Percentiles rank a stretch among this genome's conserved stretches.
These are phyloP conservation scores for Pythium utonaiense DNA, from an alignment of 352 stramenopile species.

Conservation along the genomic window DNA sequence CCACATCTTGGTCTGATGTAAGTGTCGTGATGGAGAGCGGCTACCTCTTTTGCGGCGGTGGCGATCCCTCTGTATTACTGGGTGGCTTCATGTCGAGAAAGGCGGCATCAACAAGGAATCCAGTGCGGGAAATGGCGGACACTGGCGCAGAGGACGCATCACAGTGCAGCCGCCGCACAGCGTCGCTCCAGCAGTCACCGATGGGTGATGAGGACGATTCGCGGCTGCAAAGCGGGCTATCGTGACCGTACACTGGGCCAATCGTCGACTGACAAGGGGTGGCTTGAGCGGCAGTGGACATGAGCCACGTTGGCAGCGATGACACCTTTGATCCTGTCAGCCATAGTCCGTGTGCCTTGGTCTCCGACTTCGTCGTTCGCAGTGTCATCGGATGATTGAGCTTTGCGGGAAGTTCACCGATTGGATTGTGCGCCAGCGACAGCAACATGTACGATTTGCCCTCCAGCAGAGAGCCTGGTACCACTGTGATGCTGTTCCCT, in stretches of 20 bases:
- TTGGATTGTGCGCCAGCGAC: conserved; percentile 12
- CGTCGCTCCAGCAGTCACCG: neutral
- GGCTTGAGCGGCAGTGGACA: neutral
- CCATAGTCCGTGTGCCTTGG: conserved; percentile 1
- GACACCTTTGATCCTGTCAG: neutral
- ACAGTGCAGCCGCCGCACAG: neutral
- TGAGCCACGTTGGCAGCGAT: conserved; percentile 1
- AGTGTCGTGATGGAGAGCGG: too few relatives aligned
- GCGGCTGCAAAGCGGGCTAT: neutral
- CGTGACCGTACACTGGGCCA: neutral
- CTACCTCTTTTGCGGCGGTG: too few relatives aligned
- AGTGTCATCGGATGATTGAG: neutral
- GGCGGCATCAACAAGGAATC: neutral
- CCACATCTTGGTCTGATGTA: too few relatives aligned
- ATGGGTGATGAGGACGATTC: neutral
- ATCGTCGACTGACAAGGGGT: neutral
- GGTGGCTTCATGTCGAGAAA: neutral
- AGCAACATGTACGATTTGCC: conserved; percentile 5
- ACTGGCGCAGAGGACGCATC: neutral
- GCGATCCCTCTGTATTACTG: too few relatives aligned
- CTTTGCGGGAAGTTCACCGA: neutral
- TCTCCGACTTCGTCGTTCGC: neutral
- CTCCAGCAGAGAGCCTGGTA: neutral
- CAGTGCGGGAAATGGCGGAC: neutral
- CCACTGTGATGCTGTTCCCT: neutral